Conservation (phyloP, 768 basidiomycete genomes). For the Naematelia encephala region DNA sequence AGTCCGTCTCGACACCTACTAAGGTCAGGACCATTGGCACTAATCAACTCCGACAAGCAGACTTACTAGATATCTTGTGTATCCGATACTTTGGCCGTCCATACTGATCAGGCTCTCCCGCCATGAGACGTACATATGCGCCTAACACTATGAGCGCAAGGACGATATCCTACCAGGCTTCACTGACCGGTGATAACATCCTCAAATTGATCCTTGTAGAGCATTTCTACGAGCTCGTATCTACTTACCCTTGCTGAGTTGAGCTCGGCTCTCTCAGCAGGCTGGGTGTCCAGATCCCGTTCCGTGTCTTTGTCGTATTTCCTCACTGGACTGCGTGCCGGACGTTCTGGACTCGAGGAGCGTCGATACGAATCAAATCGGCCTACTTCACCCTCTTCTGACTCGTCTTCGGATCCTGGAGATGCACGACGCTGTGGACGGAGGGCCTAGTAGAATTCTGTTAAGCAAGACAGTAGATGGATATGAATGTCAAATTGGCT, state of each 20-base stretch:
- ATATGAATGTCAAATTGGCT: conserved; percentile 59
- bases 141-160: conserved; percentile 58
- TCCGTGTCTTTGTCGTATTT: conserved; percentile 14
- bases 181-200: conserved; percentile 70
- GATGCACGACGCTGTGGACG: not conserved
- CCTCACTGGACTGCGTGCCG: conserved; percentile 3
- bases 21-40: not conserved
- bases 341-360: not conserved
- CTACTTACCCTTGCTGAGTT: conserved; percentile 62
- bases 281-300: conserved; percentile 52
- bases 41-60: not conserved
- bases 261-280: conserved; percentile 61
- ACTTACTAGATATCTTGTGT: conserved; percentile 73
- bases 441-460: conserved; percentile 25
- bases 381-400: conserved; percentile 60
- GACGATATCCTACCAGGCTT: too few species aligned
- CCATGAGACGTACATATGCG: conserved; percentile 79
- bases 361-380: conserved; percentile 11
- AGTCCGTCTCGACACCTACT: conserved; percentile 23
- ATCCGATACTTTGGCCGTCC: conserved; percentile 69
- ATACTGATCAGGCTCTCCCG: conserved; percentile 60
- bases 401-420: not conserved
- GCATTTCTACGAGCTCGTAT: conserved; percentile 67
- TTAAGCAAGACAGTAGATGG: conserved; percentile 76
- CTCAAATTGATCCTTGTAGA: conserved; percentile 76